Evolutionary conservation across 2,329 filamentous ascomycete species (phyloP), one percentile per base, ranked within the genome.

Genomic region (Verticillium zaregamsianum): DNA sequence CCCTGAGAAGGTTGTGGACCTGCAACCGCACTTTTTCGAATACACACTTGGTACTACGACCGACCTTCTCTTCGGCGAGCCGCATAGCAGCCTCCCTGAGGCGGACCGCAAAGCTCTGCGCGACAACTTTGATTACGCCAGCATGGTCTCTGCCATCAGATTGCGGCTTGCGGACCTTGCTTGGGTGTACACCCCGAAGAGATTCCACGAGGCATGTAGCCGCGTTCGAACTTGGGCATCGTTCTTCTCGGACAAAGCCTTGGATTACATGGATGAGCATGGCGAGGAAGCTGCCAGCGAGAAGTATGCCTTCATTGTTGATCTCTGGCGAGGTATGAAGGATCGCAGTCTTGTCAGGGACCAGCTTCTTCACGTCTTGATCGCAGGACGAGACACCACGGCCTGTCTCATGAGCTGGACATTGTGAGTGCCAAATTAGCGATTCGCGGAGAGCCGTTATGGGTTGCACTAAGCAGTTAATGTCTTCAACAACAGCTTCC

Each of bases 241-340:
- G 2, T 67, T 66, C 23, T 68, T 70, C 28, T 62, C 64, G 1
- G 74, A 80, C 74, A n/a, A 62, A 54, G 58, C 39, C 37, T 35
- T 62, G 49, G 35, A 62, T 28, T 37, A 56, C 52, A 40, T 60
- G 33, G 57, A 62, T 57, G 49, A 59, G 25, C 49, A 59, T 35
- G 58, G 58, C 52, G 32, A 40, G 17, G 52, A 54, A 57, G 31
- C 52, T 54, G 52, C 58, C 37, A 73, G 78, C 3, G 72, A 78
- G 65, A 75, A 69, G 54, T 84, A 81, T 64, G 67, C 81, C 52
- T 73, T 78, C 61, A 69, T 79, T 71, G 69, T 83, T 75, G 72
- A 71, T 66, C 28, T 67, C 57, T 62, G 69, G 72, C 20, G 32
- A 15, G 39, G 33, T 11, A 23, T 57, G 17, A 39, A 40, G 32